Evolutionary conservation across 179 eudicot genomes (phyloP).

Genomic region (Corrigiola litoralis): DNA sequence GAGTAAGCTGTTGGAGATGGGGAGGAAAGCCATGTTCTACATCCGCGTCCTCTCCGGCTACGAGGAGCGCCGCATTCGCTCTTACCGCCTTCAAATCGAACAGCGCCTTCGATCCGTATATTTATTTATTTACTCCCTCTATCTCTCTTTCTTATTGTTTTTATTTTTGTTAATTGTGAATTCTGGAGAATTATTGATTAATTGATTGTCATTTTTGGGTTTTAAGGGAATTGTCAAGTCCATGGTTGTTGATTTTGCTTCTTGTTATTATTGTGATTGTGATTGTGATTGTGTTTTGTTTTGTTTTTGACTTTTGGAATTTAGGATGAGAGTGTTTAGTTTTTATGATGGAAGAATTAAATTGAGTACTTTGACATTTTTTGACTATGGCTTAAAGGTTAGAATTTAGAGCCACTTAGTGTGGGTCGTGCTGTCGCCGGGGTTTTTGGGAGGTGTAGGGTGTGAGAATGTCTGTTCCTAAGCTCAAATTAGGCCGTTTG

Average conservation of each 20-base stretch:
- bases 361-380: too few species aligned
- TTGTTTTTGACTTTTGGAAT: neutral
- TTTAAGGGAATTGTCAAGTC: too few species aligned
- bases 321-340: too few species aligned
- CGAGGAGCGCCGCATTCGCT: slow-evolving; percentile 85
- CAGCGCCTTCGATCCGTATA: slow-evolving; percentile 62
- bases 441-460: too few species aligned
- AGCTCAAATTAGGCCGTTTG: too few species aligned
- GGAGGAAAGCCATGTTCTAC: slow-evolving; percentile 82
- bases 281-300: neutral
- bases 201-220: neutral
- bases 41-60: slow-evolving; percentile 84
- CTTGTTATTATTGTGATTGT: neutral
- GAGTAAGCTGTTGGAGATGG: slow-evolving; percentile 65
- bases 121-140: neutral
- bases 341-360: too few species aligned
- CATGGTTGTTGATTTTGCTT: too few species aligned
- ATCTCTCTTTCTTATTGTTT: neutral
- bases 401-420: too few species aligned
- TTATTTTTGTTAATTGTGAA: too few species aligned
- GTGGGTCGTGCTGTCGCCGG: too few species aligned
- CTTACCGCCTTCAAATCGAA: slow-evolving; percentile 66
- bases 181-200: neutral
- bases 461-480: too few species aligned
- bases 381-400: too few species aligned